Conservation (phyloP, 345 rosid genomes). For the Ailanthus altissimus region DNA sequence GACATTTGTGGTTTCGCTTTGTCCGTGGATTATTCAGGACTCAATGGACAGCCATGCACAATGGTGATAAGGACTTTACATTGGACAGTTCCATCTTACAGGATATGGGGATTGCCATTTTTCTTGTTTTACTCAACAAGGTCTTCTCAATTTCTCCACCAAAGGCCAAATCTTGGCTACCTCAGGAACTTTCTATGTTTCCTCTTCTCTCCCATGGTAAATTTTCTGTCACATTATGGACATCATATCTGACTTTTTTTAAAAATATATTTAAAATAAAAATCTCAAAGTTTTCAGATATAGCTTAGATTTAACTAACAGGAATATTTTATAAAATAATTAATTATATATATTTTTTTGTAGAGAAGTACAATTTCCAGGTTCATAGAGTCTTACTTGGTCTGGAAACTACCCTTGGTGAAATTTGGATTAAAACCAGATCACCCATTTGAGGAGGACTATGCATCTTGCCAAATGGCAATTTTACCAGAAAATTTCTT, state of each 20-base stretch:
- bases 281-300: too few species aligned
- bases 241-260: too few species aligned
- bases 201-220: constrained; percentile 56
- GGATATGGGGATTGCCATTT: constrained; percentile 72
- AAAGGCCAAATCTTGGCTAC: constrained; percentile 46
- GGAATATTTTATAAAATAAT: neutral
- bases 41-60: constrained; percentile 56
- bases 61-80: constrained; percentile 62
- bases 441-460: constrained; percentile 57
- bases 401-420: constrained; percentile 49
- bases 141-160: constrained; percentile 57
- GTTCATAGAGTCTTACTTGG: constrained; percentile 57
- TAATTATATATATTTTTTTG: neutral
- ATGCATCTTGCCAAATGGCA: constrained; percentile 65
- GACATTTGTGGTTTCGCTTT: neutral
- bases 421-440: constrained; percentile 60
- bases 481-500: constrained; percentile 59
- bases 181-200: constrained; percentile 40
- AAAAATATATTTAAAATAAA: too few species aligned
- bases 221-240: too few species aligned
- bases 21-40: constrained; percentile 30
- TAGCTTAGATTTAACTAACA: too few species aligned
- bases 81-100: constrained; percentile 63
- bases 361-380: constrained; percentile 51
- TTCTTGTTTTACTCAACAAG: constrained; percentile 68